These are phyloP conservation scores for Ottelia alismoides DNA, from an alignment of 106 monocot genomes.

Conservation along the genomic window DNA sequence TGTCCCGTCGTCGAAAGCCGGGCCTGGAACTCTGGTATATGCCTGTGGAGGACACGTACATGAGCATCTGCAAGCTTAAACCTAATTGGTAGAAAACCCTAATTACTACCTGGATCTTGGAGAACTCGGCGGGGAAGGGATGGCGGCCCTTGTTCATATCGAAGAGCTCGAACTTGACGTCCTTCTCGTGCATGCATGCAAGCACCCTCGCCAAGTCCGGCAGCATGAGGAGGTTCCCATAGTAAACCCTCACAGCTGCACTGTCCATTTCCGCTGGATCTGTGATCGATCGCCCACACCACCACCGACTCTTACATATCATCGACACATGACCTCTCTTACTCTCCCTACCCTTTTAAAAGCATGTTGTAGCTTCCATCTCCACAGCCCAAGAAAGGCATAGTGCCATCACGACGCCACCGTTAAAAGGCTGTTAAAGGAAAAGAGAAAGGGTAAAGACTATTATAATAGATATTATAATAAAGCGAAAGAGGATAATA, in stretches of 20 bases:
- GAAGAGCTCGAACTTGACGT: conserved; percentile 29
- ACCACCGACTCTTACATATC: too few relatives aligned
- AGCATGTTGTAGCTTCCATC: too few relatives aligned
- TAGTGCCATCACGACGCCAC: too few relatives aligned
- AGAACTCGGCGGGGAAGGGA: conserved; percentile 20
- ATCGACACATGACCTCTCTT: too few relatives aligned
- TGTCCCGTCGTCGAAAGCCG: conserved; percentile 34
- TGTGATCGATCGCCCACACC: too few relatives aligned
- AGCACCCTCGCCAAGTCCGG: conserved; percentile 61
- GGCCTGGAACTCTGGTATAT: conserved; percentile 3
- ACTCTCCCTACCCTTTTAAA: too few relatives aligned
- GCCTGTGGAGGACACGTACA: conserved; percentile 6
- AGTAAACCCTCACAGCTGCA: conserved; percentile 34
- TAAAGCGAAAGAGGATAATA: too few relatives aligned
- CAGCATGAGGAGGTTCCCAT: conserved; percentile 35
- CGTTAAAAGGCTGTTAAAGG: too few relatives aligned
- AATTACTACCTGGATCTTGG: conserved; percentile 43
- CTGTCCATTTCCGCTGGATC: conserved; percentile 2
- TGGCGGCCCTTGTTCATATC: conserved; percentile 26
- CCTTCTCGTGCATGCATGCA: conserved; percentile 63
- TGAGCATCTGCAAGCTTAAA: background rate
- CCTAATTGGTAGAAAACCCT: background rate
- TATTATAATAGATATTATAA: too few relatives aligned
- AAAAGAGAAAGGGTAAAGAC: too few relatives aligned
- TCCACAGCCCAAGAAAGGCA: too few relatives aligned